Evolutionary conservation across 768 basidiomycete genomes (phyloP).

Genomic region (Termitomyces sp.): DNA sequence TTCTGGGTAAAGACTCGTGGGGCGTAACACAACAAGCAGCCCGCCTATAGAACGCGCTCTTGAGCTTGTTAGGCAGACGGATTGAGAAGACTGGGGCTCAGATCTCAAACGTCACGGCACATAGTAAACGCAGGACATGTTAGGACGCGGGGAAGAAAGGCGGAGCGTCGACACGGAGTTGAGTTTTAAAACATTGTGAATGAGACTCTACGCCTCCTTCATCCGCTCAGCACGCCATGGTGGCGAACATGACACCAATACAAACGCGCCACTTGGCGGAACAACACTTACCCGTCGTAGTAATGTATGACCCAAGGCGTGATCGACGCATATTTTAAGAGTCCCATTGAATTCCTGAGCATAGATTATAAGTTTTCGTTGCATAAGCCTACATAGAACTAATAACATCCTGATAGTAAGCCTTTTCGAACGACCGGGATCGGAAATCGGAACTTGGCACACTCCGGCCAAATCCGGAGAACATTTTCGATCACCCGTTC

Average conservation of each 20-base stretch:
- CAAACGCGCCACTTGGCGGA: neutral
- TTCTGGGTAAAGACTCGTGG: neutral
- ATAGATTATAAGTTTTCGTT: neutral
- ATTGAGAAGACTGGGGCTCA: no score
- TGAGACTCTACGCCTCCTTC: neutral
- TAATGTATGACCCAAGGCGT: neutral
- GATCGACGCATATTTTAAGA: neutral
- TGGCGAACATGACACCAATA: constrained; percentile 6
- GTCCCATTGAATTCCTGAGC: neutral
- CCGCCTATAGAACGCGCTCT: no score
- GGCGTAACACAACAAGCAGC: neutral
- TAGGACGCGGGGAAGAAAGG: neutral
- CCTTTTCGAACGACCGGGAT: neutral
- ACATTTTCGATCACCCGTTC: constrained; percentile 12
- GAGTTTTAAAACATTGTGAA: neutral
- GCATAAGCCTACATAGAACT: no score
- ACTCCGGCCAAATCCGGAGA: constrained; percentile 14
- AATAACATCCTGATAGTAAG: no score
- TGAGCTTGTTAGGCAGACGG: no score
- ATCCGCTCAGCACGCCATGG: constrained; percentile 1
- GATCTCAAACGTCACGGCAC: neutral
- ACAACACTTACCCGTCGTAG: neutral
- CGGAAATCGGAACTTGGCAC: constrained; percentile 7
- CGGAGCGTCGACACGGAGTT: neutral
- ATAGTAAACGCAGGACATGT: neutral